Evolutionary conservation across 2,329 filamentous ascomycete species (phyloP).

Genomic region (Epichloe uncinata): DNA sequence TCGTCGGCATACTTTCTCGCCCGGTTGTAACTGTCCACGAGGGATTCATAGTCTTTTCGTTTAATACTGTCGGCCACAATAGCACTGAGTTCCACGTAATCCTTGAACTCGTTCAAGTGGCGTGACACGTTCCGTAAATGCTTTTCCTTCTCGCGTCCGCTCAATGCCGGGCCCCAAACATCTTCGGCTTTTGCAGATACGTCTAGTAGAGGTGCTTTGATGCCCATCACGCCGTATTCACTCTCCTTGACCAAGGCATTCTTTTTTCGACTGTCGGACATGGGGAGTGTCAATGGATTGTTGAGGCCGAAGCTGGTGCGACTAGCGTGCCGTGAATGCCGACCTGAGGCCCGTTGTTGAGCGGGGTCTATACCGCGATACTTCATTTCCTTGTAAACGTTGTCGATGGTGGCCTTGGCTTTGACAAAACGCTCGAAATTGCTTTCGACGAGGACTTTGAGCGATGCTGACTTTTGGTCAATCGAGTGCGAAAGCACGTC

Average conservation of each 20-base stretch:
- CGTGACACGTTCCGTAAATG: conserved; percentile 65
- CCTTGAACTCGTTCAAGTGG: conserved; percentile 65
- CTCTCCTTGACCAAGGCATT: conserved; percentile 88
- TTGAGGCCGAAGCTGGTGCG: conserved; percentile 44
- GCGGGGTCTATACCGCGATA: conserved; percentile 46
- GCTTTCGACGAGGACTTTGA: conserved; percentile 91
- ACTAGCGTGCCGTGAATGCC: conserved; percentile 55
- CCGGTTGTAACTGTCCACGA: conserved; percentile 75
- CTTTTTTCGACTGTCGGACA: conserved; percentile 60
- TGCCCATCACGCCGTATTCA: conserved; percentile 77
- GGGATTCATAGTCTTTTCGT: conserved; percentile 74
- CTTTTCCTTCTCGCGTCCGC: conserved; percentile 82
- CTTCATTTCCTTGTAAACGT: conserved; percentile 98
- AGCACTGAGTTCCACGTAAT: conserved; percentile 69
- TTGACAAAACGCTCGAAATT: conserved; percentile 98
- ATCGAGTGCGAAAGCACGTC: conserved; percentile 83
- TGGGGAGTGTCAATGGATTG: conserved; percentile 24
- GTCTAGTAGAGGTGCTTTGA: conserved; percentile 77
- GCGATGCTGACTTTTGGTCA: conserved; percentile 90
- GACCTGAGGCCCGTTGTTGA: conserved; percentile 24
- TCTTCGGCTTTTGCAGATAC: conserved; percentile 91
- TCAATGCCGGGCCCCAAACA: conserved; percentile 89
- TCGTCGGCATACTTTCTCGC: conserved; percentile 75
- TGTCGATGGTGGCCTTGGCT: conserved; percentile 95
- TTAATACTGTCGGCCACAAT: conserved; percentile 74